Conservation (phyloP, 1,139 yeast species). For the Nakaseomyces sp. region DNA sequence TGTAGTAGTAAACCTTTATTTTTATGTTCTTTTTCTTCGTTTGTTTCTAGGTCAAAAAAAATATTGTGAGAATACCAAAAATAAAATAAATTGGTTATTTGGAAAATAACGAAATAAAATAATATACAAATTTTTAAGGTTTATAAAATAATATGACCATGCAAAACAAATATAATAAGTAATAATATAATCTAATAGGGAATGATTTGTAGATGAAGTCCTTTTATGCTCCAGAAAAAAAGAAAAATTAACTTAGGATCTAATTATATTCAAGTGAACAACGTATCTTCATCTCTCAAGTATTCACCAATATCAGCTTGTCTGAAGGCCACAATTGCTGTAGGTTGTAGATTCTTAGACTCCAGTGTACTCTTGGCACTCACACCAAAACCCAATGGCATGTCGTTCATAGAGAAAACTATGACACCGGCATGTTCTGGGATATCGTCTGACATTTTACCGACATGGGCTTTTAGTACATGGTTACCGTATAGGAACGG, state of each 20-base stretch:
- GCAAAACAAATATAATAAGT: not conserved
- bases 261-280: constrained; percentile 51
- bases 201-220: not conserved
- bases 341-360: constrained; percentile 80
- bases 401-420: constrained; percentile 83
- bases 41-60: not conserved
- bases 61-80: too few species aligned
- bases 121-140: not conserved
- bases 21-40: too few species aligned
- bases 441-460: constrained; percentile 93
- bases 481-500: constrained; percentile 95
- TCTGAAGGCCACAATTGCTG: constrained; percentile 89
- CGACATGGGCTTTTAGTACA: constrained; percentile 91
- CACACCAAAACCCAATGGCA: constrained; percentile 93
- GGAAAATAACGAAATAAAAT: not conserved
- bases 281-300: constrained; percentile 93
- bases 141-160: not conserved
- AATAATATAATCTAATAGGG: not conserved
- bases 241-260: too few species aligned
- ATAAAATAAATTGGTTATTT: too few species aligned
- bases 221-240: constrained; percentile 7
- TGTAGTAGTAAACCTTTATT: too few species aligned
- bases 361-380: constrained; percentile 90
- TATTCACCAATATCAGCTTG: constrained; percentile 98
- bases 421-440: constrained; percentile 98